Evolutionary conservation across 2,329 filamentous ascomycete species (phyloP), one percentile per base, ranked within the genome.

Genomic region (Diaporthe batatas): DNA sequence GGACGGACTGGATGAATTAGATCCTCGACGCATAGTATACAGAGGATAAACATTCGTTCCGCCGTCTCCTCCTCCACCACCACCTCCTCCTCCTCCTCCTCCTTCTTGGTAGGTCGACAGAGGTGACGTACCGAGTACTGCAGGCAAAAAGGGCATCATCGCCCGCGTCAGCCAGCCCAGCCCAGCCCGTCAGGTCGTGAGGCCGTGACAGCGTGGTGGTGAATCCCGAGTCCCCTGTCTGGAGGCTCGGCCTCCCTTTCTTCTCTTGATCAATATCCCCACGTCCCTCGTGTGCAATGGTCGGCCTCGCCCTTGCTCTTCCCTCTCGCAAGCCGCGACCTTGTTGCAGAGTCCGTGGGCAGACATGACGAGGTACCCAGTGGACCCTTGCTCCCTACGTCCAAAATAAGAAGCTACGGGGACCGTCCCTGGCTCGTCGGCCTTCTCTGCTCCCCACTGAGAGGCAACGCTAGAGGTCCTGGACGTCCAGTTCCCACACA

Each of bases 341-440:
- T 62, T 72, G 70, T 65, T 69, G 70, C 69, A 59, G 21, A 49
- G 75, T 76, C 76, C 75, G 68, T 77, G 75, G 75, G 75, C 72
- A 75, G 73, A 75, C 75, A 77, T 76, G 74, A 77, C 74, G 74
- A 62, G 57, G 68, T 77, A 67, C 62, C 62, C 47, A 36, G 62
- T 78, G 77, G 77, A 79, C 75, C 77, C 77, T 78, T 78, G 76
- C 76, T 73, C 76, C 77, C 76, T 78, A 75, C 74, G 78, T 78
- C 78, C 79, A 78, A 78, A 81, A 80, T 75, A 76, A 78, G 79
- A 68, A 58, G 73, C 70, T 74, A 74, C 77, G 73, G 76, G 76
- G 73, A 71, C 77, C 75, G 75, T 77, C 76, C 77, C 77, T 79
- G 77, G 77, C 77, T 76, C 77, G 76, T 79, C 78, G 77, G 76